A percentile compares a stretch with the other conserved stretches of the same genome.
Evolutionary conservation across 1,139 yeast genomes (phyloP).

Genomic region (Trichomonascaceae sp.): DNA sequence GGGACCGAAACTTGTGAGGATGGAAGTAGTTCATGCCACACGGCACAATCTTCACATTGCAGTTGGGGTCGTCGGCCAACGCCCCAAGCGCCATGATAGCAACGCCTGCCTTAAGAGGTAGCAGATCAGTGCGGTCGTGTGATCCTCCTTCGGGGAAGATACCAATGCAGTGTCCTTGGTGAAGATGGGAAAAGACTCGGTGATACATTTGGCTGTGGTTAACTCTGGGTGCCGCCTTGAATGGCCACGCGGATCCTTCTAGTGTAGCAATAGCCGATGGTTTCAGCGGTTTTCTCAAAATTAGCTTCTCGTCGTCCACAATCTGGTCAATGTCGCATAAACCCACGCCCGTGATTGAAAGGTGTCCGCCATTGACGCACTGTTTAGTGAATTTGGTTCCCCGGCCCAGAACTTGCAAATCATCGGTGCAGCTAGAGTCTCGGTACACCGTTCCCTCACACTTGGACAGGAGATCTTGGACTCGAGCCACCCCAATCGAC

Average conservation of each 20-base stretch:
- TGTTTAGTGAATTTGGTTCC: conserved; percentile 59
- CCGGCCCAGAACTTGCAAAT: conserved; percentile 40
- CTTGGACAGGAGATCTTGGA: conserved; percentile 64
- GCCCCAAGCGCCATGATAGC: conserved; percentile 98
- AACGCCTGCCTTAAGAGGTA: conserved; percentile 93
- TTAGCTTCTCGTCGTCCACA: conserved; percentile 59
- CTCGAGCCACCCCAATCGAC: conserved; percentile 81
- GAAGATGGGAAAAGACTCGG: conserved; percentile 68
- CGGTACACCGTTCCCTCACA: conserved; percentile 48
- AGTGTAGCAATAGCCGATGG: conserved; percentile 27
- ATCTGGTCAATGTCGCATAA: conserved; percentile 59
- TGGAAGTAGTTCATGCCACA: conserved; percentile 97
- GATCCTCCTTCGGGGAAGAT: conserved; percentile 97
- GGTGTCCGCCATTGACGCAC: conserved; percentile 51
- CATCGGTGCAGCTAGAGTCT: conserved; percentile 12
- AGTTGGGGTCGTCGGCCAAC: conserved; percentile 52
- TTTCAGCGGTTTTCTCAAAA: conserved; percentile 63
- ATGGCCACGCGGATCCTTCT: conserved; percentile 39
- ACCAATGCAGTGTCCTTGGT: conserved; percentile 76
- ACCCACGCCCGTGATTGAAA: conserved; percentile 77
- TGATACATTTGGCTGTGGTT: conserved; percentile 77
- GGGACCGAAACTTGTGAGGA: conserved; percentile 84
- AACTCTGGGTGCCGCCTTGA: conserved; percentile 66
- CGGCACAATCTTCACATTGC: conserved; percentile 77
- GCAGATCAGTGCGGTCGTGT: conserved; percentile 80